Base-by-base conservation (phyloP, 192 early-diverging fungal genomes). In the Backusella westeae region DNA sequence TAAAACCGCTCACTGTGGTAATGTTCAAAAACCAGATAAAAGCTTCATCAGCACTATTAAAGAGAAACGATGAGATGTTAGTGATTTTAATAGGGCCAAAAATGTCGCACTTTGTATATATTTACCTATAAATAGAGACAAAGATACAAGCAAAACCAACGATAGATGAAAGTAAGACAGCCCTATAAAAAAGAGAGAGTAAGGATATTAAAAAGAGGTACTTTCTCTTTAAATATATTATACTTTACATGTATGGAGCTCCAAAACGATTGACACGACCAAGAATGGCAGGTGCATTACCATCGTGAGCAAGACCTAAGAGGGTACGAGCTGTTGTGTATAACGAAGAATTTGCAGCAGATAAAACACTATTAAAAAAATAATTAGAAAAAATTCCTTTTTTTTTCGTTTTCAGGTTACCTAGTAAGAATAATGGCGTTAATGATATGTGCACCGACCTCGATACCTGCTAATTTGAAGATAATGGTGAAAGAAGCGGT, bases 301-400 rank as follows among this genome's bases (percentile, higher is more conserved):
- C 90, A 46, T 94, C 92, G 46, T 85, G 82, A 23, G 93, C 85
- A 71, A 96, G 75, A 7, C 90, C 86, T 87, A 91, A 87, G 38
- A 96, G 77, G n/a, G 93, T 93, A 71, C 95, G 86, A 7, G 92
- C 90, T 23, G 90, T 91, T 8, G 93, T 93, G 72, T 95, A 96
- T 23, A 96, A 84, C 0, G 91, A 91, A 12, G 92, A 94, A 83
- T 95, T 96, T 80, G 39, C 86, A 29, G 94, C 93, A 8, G 91
- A 93, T 42, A 93, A 59, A 3, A 92, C 83, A 46, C 88, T 68
- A 19, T 34, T 15, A 56, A 65, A 65, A 21, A 59, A 29, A 21
- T n/a, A 9, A 17, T 23, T 29, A 52, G 12, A 42, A n/a, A 21
- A 23, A 34, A 53, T 1, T 34, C 2, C 2, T 26, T 34, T 73